phyloP scores from a whole-genome alignment of 2,329 filamentous ascomycete genomes.

The Nemania sp. region DNA sequence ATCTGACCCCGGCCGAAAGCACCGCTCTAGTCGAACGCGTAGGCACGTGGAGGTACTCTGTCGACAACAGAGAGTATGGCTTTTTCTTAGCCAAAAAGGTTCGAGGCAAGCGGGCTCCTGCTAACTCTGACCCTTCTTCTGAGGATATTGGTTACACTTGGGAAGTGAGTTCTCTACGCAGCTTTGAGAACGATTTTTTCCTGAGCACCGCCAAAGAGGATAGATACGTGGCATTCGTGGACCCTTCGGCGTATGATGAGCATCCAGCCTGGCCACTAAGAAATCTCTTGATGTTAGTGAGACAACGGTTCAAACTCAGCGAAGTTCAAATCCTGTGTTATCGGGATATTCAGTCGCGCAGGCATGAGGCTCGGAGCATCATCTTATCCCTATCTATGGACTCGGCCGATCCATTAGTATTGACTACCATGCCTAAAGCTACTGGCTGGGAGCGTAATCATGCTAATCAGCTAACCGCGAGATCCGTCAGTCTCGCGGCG shows the following conservation, averaged over 20 bases:
- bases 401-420: constrained; percentile 46
- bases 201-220: constrained; percentile 70
- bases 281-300: constrained; percentile 83
- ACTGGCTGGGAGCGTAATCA: constrained; percentile 93
- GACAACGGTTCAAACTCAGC: constrained; percentile 76
- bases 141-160: constrained; percentile 70
- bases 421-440: constrained; percentile 74
- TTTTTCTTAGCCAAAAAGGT: constrained; percentile 93
- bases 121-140: constrained; percentile 51
- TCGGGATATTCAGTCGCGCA: constrained; percentile 75
- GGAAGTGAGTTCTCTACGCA: constrained; percentile 74
- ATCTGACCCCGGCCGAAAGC: constrained; percentile 70
- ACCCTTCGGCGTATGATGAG: constrained; percentile 86
- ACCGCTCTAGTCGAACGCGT: constrained; percentile 78
- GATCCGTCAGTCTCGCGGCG: constrained; percentile 80
- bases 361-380: constrained; percentile 81
- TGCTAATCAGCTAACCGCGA: constrained; percentile 74
- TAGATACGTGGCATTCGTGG: constrained; percentile 82
- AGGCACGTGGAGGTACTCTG: constrained; percentile 82
- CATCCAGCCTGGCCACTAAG: constrained; percentile 92
- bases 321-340: constrained; percentile 88
- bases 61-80: constrained; percentile 83
- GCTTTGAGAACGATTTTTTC: constrained; percentile 89
- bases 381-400: constrained; percentile 70
- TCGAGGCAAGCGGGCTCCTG: constrained; percentile 42